Evolutionary conservation across 2,329 filamentous ascomycete species (phyloP).

Genomic region (Alternaria infectoria): DNA sequence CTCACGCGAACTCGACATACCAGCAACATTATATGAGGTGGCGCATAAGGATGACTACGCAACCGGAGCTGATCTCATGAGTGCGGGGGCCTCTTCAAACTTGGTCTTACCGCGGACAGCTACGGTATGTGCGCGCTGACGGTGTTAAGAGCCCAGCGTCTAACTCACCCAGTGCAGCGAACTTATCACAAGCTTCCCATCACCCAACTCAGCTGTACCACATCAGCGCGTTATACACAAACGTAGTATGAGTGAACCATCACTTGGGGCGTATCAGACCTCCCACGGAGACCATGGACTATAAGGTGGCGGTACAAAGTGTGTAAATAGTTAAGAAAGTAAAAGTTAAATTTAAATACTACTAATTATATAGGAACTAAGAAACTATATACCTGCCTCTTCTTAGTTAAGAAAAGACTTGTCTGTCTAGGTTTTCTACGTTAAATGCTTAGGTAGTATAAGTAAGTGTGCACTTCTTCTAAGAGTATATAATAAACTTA

Average conservation of each 20-base stretch:
- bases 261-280: slow-evolving; percentile 23
- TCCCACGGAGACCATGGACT: slow-evolving; percentile 16
- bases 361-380: too few relatives aligned
- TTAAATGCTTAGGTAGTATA: too few relatives aligned
- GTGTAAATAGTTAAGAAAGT: too few relatives aligned
- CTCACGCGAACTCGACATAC: slow-evolving; percentile 12
- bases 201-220: slow-evolving; percentile 26
- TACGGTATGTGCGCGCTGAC: slow-evolving; percentile 27
- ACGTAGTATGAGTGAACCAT: slow-evolving; percentile 36
- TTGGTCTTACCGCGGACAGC: slow-evolving; percentile 27
- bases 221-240: slow-evolving; percentile 21
- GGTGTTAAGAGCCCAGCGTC: neutral
- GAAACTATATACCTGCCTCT: too few relatives aligned
- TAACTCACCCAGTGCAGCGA: slow-evolving; percentile 26
- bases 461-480: too few relatives aligned
- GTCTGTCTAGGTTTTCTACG: too few relatives aligned
- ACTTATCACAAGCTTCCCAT: slow-evolving; percentile 33
- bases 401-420: too few relatives aligned
- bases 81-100: slow-evolving; percentile 30
- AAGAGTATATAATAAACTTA: too few relatives aligned
- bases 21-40: slow-evolving; percentile 27
- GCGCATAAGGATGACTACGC: slow-evolving; percentile 11
- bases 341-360: too few relatives aligned
- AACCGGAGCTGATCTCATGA: slow-evolving; percentile 24
- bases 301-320: too few relatives aligned